A percentile compares a stretch with the other conserved stretches of the same genome.
phyloP scores from a whole-genome alignment of 345 rosid genomes.

The Psidium friedrichsthalianum region DNA sequence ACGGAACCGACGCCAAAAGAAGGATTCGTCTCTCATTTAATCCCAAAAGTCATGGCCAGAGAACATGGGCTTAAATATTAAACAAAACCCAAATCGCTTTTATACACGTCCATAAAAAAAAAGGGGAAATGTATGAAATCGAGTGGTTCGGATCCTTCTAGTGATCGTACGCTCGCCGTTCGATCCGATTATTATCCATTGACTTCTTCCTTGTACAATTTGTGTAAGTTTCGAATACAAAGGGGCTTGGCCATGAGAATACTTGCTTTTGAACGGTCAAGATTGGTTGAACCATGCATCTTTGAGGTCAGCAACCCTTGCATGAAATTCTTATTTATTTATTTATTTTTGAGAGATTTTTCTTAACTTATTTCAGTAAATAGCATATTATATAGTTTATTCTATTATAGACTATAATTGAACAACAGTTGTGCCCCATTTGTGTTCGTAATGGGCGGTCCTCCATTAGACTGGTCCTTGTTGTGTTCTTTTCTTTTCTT shows the following conservation, averaged over 20 bases:
- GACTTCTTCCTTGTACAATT: background rate
- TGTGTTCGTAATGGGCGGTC: background rate
- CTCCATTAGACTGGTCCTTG: background rate
- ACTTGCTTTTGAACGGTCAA: background rate
- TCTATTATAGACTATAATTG: background rate
- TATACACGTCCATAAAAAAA: background rate
- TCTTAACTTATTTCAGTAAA: background rate
- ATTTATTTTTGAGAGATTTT: background rate
- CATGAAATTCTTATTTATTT: background rate
- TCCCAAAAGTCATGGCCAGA: background rate
- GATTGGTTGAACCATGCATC: background rate
- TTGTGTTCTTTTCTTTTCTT: background rate
- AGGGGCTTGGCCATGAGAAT: background rate
- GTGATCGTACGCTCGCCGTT: background rate
- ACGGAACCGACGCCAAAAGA: background rate
- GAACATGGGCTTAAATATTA: background rate
- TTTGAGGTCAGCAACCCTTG: background rate
- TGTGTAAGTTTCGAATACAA: background rate
- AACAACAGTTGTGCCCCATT: background rate
- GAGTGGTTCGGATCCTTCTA: background rate
- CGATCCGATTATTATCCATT: background rate
- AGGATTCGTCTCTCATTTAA: background rate
- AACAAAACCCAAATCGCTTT: background rate
- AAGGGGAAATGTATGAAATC: background rate
- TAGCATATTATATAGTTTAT: background rate